These are phyloP conservation scores for Phytophthora ohioensis DNA, from an alignment of 352 stramenopile species.

Conservation along the genomic window DNA sequence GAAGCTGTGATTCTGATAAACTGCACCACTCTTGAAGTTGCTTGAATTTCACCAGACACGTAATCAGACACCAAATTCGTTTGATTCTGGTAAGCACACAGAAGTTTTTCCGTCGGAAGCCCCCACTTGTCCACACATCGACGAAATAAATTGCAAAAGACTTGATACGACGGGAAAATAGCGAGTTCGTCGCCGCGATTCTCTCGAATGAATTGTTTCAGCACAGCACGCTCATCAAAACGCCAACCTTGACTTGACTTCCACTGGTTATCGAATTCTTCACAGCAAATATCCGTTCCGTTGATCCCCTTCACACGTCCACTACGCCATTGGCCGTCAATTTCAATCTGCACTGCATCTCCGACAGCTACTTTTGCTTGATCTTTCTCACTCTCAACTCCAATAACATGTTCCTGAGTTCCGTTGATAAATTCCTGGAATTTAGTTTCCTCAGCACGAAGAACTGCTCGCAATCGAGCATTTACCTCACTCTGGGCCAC, in stretches of 20 bases:
- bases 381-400: background rate
- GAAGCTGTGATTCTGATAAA: conserved; percentile 27
- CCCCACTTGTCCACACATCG: conserved; percentile 53
- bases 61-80: conserved; percentile 42
- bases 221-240: conserved; percentile 20
- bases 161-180: conserved; percentile 51
- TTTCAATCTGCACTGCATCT: conserved; percentile 24
- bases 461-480: conserved; percentile 38
- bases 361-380: conserved; percentile 33
- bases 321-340: conserved; percentile 18
- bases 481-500: background rate
- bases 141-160: conserved; percentile 55
- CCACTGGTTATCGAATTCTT: background rate
- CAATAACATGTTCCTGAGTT: conserved; percentile 17
- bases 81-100: conserved; percentile 34
- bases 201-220: conserved; percentile 43
- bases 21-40: conserved; percentile 28
- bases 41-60: conserved; percentile 25
- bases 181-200: conserved; percentile 46
- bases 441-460: conserved; percentile 36
- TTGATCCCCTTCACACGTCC: conserved; percentile 19
- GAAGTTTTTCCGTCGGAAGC: conserved; percentile 36
- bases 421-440: conserved; percentile 34
- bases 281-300: conserved; percentile 6
- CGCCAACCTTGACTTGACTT: background rate